A percentile compares a stretch with the other conserved stretches of the same genome.
These are phyloP conservation scores for Colletotrichum sp. DNA, from an alignment of 2,329 filamentous ascomycete genomes.

Conservation along the genomic window DNA sequence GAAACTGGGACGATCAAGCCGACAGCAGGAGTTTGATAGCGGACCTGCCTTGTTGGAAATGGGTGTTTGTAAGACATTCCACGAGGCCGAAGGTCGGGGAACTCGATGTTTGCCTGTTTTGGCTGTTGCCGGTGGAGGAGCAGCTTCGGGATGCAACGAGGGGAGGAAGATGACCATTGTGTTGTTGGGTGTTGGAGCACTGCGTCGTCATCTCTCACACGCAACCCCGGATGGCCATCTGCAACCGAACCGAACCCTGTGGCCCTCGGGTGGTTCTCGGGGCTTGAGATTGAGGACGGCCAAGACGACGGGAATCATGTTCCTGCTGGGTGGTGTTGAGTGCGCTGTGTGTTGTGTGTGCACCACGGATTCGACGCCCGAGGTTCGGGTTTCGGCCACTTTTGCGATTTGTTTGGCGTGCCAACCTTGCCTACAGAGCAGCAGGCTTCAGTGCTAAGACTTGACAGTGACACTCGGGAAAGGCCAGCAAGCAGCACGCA, in stretches of 20 bases:
- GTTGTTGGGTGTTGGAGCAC: not conserved
- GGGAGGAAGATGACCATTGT: not conserved
- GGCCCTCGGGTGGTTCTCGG: not conserved
- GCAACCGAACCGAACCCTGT: not conserved
- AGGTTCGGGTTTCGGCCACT: slow-evolving; percentile 9
- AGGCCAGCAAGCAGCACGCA: not conserved
- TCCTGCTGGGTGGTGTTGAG: not conserved
- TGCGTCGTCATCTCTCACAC: not conserved
- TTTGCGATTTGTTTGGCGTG: not conserved
- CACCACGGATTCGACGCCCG: not conserved
- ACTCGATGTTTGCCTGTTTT: not conserved
- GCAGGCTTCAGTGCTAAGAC: slow-evolving; percentile 3
- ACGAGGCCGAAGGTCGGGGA: not conserved
- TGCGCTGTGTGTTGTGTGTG: not conserved
- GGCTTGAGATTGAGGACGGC: not conserved
- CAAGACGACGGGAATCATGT: not conserved
- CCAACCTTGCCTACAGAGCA: not conserved
- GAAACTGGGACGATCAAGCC: not conserved
- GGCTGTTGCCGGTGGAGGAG: not conserved
- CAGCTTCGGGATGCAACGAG: not conserved
- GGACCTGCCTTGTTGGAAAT: not conserved
- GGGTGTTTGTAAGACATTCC: not conserved
- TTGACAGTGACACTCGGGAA: not conserved
- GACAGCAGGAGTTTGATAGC: not conserved
- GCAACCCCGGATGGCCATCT: not conserved